These are phyloP conservation scores for Pachysandra terminalis DNA, from an alignment of 164 flowering plant species.

Conservation along the genomic window DNA sequence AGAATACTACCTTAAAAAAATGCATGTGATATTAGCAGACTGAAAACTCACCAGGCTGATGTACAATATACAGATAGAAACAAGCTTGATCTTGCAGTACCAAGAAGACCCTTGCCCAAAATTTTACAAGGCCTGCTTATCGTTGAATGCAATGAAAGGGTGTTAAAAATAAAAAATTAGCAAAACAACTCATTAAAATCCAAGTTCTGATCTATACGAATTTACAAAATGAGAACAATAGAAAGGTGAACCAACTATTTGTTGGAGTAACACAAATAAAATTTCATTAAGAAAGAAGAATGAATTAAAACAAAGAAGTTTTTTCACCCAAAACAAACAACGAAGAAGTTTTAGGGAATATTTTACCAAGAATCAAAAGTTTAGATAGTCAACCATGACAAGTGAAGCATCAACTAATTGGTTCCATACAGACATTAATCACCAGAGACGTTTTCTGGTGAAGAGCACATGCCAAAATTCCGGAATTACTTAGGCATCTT, in stretches of 20 bases:
- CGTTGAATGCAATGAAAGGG: background rate
- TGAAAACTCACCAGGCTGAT: constrained; percentile 82
- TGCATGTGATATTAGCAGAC: constrained; percentile 5
- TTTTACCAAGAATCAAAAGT: no score
- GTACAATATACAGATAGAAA: constrained; percentile 84
- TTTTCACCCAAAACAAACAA: no score
- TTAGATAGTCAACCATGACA: no score
- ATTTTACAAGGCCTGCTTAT: constrained; percentile 68
- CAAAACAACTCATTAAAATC: no score
- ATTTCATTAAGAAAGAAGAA: background rate
- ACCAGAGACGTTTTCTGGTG: background rate
- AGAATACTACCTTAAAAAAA: no score
- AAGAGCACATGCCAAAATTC: background rate
- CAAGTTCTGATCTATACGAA: no score
- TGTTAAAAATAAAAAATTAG: no score
- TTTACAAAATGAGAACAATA: no score
- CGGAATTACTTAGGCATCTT: background rate
- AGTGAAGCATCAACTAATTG: background rate
- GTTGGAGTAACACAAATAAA: background rate
- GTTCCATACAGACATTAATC: background rate
- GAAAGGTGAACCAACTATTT: no score
- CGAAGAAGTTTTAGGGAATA: no score
- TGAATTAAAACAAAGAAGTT: background rate
- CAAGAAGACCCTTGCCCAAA: constrained; percentile 73
- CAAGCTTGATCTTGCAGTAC: constrained; percentile 95